Conservation (phyloP, 129 eudicot species). For the carrot (Daucus carota) region DNA sequence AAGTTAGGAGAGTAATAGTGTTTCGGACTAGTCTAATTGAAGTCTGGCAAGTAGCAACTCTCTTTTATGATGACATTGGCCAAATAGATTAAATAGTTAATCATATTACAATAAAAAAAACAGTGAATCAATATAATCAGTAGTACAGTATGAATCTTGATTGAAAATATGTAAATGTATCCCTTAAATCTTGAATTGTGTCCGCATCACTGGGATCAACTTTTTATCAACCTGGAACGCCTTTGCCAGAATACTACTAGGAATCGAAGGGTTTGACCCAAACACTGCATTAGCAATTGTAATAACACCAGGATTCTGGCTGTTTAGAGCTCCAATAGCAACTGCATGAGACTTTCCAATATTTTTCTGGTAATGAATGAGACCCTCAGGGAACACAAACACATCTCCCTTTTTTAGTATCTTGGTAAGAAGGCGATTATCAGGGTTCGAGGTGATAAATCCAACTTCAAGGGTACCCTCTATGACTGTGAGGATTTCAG, state of each 20-base stretch:
- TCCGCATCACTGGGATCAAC: not conserved
- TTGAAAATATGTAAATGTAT: not conserved
- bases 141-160: not conserved
- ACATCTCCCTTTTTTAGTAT: slow-evolving; percentile 1
- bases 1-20: no score
- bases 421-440: slow-evolving; percentile 4
- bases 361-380: not conserved
- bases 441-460: not conserved
- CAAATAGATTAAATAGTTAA: not conserved
- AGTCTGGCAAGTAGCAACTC: no score
- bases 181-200: not conserved
- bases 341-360: not conserved
- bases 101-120: not conserved
- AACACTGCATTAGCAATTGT: not conserved
- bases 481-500: not conserved
- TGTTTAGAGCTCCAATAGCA: slow-evolving; percentile 3
- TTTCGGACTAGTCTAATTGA: no score
- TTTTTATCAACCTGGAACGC: slow-evolving; percentile 7
- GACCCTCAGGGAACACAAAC: slow-evolving; percentile 9
- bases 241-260: not conserved
- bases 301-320: slow-evolving; percentile 10
- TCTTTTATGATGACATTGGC: no score
- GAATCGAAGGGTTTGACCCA: slow-evolving; percentile 8
- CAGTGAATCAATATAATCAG: not conserved
- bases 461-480: slow-evolving; percentile 3